Base-by-base conservation (phyloP, 768 basidiomycete genomes). In the Leucosporidium scottii region DNA sequence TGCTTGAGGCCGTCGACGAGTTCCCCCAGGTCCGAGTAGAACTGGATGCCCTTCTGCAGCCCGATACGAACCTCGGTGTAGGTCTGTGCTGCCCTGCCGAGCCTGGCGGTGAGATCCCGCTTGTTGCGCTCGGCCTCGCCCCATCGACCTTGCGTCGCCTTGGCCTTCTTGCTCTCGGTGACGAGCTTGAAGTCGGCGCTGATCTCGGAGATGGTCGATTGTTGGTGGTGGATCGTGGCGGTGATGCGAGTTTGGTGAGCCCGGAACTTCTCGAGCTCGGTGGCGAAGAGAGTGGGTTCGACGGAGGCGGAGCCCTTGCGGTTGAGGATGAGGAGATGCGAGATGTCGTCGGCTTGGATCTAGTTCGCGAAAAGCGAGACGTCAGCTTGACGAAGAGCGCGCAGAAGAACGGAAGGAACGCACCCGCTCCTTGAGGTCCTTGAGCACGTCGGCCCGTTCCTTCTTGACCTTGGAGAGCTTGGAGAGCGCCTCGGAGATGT, bases 291-390 rank as follows among this genome's bases (percentile, higher is more conserved):
- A 0, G 90, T 84, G 0, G 89, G 88, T 72, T 97, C 92, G 15
- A 89, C 88, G 28, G 84, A 84, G 20, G 85, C 82, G 71, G 92
- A 89, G 49, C 60, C 66, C 30, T 92, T 87, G 39, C 91, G 86
- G 77, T 94, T 94, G 59, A 97, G 84, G 6, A 99, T 83, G 0
- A 98, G 84, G 1, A 96, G 82, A 76, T 94, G 91, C 0, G 94
- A 99, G 31, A 98, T 94, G 72, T 99, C 96, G 79, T 99, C 96
- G 31, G 83, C 82, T 85, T 97, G 96, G 57, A 96, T 84, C 93
- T 98, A 72, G 1, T 28, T 21, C 34, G 27, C 21, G 9, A 23
- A 48, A 53, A 36, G 13, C n/a, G n/a, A n/a, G 34, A 13, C 4
- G 50, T 51, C 50, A 51, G 50, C 50, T 51, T 13, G 8, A n/a